phyloP scores from a whole-genome alignment of 352 stramenopile species.

The Pythium volutum region DNA sequence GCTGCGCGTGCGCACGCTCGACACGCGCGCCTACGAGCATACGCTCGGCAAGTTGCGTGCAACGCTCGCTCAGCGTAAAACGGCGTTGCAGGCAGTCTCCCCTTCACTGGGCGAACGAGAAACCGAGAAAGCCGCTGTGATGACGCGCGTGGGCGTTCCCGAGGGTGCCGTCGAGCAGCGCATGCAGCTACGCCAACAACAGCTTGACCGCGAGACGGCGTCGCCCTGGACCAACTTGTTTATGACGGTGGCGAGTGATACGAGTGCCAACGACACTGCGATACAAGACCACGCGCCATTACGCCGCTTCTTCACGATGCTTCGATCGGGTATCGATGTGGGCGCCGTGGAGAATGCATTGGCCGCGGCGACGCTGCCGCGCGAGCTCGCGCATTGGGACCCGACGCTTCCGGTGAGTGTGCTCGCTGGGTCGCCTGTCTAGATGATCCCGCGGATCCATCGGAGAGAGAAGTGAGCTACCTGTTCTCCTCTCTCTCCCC shows the following conservation, averaged over 20 bases:
- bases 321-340: constrained; percentile 1
- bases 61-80: constrained; percentile 2
- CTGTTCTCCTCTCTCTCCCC: neutral
- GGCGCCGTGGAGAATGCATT: constrained; percentile 12
- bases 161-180: constrained; percentile 9
- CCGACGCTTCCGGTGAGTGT: neutral
- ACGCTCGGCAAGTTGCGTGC: constrained; percentile 16
- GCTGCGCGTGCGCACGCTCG: constrained; percentile 1
- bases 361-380: neutral
- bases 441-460: neutral
- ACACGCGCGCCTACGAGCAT: constrained; percentile 16
- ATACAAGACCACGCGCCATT: constrained; percentile 3
- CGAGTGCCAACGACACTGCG: neutral
- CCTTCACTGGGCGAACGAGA: too few relatives aligned
- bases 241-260: neutral
- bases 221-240: constrained; percentile 13
- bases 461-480: neutral
- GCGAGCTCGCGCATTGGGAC: constrained; percentile 15
- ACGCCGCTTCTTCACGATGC: constrained; percentile 17
- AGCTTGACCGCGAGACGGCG: neutral
- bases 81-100: too few relatives aligned
- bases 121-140: neutral
- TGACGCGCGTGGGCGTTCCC: constrained; percentile 10
- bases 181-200: neutral
- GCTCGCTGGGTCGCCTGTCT: neutral